phyloP scores from a whole-genome alignment of 192 early-diverging fungal species.

The Coemansia sp. region DNA sequence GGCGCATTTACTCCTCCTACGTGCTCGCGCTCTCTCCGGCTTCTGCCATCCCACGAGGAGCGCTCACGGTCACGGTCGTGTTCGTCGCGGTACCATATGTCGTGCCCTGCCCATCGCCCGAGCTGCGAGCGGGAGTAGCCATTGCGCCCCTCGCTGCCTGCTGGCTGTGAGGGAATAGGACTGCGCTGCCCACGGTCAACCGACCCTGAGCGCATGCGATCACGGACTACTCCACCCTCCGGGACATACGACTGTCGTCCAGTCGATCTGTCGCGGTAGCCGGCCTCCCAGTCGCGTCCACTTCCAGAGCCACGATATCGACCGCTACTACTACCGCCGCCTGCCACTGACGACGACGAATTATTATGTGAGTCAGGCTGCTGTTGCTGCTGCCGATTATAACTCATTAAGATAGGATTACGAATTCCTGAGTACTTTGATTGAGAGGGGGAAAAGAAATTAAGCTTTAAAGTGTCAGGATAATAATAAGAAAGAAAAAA shows the following conservation, averaged over 20 bases:
- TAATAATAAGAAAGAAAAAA: conserved; percentile 5
- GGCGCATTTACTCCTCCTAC: background rate
- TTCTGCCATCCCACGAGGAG: conserved; percentile 11
- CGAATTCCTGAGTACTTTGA: background rate
- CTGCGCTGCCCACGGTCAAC: conserved; percentile 18
- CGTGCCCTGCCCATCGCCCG: conserved; percentile 22
- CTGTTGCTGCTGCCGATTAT: conserved; percentile 25
- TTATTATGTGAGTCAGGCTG: conserved; percentile 27
- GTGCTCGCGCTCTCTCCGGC: conserved; percentile 19
- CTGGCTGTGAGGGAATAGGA: background rate
- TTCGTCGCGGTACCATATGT: conserved; percentile 18
- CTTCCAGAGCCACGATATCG: conserved; percentile 11
- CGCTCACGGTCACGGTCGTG: conserved; percentile 15
- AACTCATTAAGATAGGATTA: conserved; percentile 21
- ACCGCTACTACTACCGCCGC: background rate
- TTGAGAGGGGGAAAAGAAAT: background rate
- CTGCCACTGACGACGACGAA: conserved; percentile 2
- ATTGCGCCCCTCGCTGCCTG: conserved; percentile 10
- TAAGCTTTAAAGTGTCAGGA: background rate
- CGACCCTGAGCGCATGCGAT: conserved; percentile 19
- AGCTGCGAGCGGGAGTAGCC: conserved; percentile 10
- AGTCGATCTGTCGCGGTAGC: conserved; percentile 21
- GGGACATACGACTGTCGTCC: conserved; percentile 10
- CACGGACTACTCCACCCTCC: conserved; percentile 17
- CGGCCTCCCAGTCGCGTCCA: conserved; percentile 22